phyloP scores from a whole-genome alignment of 352 stramenopile species.

The Elongisporangium anandrum region DNA sequence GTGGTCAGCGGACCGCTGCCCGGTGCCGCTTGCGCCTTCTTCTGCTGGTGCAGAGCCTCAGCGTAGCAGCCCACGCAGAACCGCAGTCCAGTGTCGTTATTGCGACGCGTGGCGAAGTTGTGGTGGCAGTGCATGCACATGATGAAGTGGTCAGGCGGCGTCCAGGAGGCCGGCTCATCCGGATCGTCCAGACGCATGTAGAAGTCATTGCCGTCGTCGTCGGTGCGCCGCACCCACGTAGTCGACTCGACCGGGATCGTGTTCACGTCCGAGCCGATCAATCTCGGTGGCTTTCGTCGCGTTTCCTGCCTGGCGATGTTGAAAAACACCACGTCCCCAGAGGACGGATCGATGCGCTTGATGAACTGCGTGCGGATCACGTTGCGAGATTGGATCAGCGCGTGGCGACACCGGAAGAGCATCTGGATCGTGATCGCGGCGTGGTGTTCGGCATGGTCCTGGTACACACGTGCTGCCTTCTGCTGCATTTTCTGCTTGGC shows the following conservation, averaged over 20 bases:
- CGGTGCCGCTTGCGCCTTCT: slow-evolving; percentile 4
- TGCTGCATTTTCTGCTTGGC: slow-evolving; percentile 19
- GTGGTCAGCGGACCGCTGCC: slow-evolving; percentile 2
- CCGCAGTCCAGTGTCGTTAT: slow-evolving; percentile 32
- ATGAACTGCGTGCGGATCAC: slow-evolving; percentile 51
- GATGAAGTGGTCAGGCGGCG: slow-evolving; percentile 48
- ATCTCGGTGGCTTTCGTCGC: slow-evolving; percentile 23
- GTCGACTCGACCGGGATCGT: slow-evolving; percentile 52
- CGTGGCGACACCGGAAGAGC: slow-evolving; percentile 54
- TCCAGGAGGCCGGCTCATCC: slow-evolving; percentile 22
- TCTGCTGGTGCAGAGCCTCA: slow-evolving; percentile 10
- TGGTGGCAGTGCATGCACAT: slow-evolving; percentile 44
- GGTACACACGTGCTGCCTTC: slow-evolving; percentile 20
- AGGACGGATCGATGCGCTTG: slow-evolving; percentile 54
- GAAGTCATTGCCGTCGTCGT: slow-evolving; percentile 43
- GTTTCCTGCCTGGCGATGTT: slow-evolving; percentile 42
- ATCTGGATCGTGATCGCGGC: slow-evolving; percentile 58
- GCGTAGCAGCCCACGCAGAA: slow-evolving; percentile 68
- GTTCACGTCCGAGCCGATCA: slow-evolving; percentile 49
- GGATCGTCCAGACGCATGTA: slow-evolving; percentile 39
- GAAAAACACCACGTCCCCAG: slow-evolving; percentile 53
- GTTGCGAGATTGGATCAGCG: slow-evolving; percentile 28
- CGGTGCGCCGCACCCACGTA: slow-evolving; percentile 50
- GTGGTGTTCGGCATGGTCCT: slow-evolving; percentile 24
- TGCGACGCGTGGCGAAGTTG: slow-evolving; percentile 54